A percentile compares a stretch with the other conserved stretches of the same genome.
phyloP scores from a whole-genome alignment of 371 early-diverging fungal genomes.

The Zopfochytrium polystomum region DNA sequence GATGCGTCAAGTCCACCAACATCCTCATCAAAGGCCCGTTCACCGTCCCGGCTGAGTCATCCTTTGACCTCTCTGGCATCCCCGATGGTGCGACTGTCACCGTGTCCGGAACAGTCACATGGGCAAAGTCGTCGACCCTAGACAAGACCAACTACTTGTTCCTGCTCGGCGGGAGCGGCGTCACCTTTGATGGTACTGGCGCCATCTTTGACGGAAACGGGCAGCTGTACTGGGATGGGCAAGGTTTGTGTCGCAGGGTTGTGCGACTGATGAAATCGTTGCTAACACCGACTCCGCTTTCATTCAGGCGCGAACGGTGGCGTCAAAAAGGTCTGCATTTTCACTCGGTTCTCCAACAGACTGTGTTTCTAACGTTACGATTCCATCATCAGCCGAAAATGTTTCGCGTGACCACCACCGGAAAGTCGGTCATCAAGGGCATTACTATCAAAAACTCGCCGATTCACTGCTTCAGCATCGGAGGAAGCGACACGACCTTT shows the following conservation, averaged over 20 bases:
- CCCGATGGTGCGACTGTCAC: not conserved
- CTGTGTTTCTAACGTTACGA: too few relatives aligned
- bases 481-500: slow-evolving; percentile 19
- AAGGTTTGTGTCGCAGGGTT: too few relatives aligned
- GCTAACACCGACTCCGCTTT: too few relatives aligned
- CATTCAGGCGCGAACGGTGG: slow-evolving; percentile 37
- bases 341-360: too few relatives aligned
- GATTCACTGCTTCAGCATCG: too few relatives aligned
- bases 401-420: not conserved
- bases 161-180: not conserved
- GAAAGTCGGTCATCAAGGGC: not conserved
- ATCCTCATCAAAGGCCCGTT: slow-evolving; percentile 2
- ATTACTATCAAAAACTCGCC: too few relatives aligned
- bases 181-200: not conserved
- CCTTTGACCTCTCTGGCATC: too few relatives aligned
- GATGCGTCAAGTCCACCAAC: not conserved
- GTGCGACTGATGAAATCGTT: too few relatives aligned
- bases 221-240: slow-evolving; percentile 33
- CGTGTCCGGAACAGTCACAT: slow-evolving; percentile 2
- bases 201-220: slow-evolving; percentile 3
- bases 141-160: not conserved
- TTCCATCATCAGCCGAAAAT: not conserved
- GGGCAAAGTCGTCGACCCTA: not conserved
- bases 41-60: slow-evolving; percentile 8
- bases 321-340: slow-evolving; percentile 32